Percentiles rank a stretch among this genome's conserved stretches.
Evolutionary conservation across 2,329 filamentous ascomycete genomes (phyloP).

Genomic region (Graphium sp.): DNA sequence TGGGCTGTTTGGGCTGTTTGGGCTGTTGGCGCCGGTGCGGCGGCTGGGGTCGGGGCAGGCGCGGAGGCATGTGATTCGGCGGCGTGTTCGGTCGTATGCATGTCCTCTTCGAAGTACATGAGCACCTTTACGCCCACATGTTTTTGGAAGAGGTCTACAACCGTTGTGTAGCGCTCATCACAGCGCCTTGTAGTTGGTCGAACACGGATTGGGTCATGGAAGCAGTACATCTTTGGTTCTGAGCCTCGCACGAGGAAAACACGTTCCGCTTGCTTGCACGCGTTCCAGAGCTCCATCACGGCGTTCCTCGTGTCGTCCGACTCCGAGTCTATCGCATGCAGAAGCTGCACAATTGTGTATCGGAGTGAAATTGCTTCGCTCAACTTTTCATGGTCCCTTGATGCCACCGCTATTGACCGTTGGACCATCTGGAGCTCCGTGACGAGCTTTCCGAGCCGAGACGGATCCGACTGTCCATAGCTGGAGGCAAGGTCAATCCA

Average conservation of each 20-base stretch:
- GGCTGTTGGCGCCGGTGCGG: no score
- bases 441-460: constrained; percentile 18
- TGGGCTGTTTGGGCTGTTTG: no score
- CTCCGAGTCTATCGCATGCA: constrained; percentile 17
- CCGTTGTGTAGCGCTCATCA: constrained; percentile 20
- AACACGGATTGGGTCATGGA: constrained; percentile 24
- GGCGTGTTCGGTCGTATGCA: constrained; percentile 21
- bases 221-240: constrained; percentile 21
- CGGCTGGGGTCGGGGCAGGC: constrained; percentile 6
- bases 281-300: constrained; percentile 18
- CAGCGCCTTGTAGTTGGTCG: constrained; percentile 26
- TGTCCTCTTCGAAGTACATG: constrained; percentile 25
- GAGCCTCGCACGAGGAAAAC: constrained; percentile 18
- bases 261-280: constrained; percentile 16
- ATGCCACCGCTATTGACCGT: constrained; percentile 18
- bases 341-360: constrained; percentile 22
- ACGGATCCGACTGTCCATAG: constrained; percentile 17
- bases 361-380: constrained; percentile 19
- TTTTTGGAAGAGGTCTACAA: constrained; percentile 18
- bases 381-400: constrained; percentile 14
- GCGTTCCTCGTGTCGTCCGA: constrained; percentile 17
- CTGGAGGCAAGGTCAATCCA: constrained; percentile 24
- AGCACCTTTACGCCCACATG: constrained; percentile 19
- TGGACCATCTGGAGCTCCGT: constrained; percentile 18
- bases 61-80: no score